Evolutionary conservation across 179 eudicot genomes (phyloP).

Genomic region (Silene vulgaris): DNA sequence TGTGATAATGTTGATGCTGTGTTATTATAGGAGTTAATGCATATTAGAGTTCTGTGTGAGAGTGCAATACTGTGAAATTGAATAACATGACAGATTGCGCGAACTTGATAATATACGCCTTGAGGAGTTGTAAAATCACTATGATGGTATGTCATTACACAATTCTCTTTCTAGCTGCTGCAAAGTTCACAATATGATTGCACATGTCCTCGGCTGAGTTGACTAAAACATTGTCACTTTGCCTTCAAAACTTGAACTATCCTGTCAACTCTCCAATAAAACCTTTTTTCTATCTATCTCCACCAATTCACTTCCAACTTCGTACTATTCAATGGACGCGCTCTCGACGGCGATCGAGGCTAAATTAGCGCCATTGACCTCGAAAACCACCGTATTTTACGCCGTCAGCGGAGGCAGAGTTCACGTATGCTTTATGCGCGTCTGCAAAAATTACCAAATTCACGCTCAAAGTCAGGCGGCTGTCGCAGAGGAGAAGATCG

Average conservation of each 20-base stretch:
- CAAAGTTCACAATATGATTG: constrained; percentile 8
- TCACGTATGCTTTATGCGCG: neutral
- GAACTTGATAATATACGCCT: neutral
- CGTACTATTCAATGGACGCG: constrained; percentile 38
- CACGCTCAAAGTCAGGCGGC: neutral
- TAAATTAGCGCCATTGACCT: constrained; percentile 21
- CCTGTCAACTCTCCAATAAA: too few relatives aligned
- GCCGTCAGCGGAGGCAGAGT: neutral
- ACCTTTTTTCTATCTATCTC: neutral
- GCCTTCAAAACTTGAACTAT: neutral
- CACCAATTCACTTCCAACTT: neutral
- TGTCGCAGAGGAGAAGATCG: constrained; percentile 28
- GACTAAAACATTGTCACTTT: neutral
- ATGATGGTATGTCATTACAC: neutral
- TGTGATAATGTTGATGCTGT: neutral
- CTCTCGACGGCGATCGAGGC: constrained; percentile 46
- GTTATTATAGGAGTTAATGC: neutral
- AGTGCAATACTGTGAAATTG: neutral
- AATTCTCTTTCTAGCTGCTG: neutral
- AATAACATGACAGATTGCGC: neutral
- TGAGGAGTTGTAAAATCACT: neutral
- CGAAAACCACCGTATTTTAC: neutral
- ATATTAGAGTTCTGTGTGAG: neutral
- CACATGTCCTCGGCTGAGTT: neutral
- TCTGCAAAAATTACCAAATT: constrained; percentile 18